phyloP scores from a whole-genome alignment of 495 filamentous ascomycete genomes.

The Penicillium silybi region DNA sequence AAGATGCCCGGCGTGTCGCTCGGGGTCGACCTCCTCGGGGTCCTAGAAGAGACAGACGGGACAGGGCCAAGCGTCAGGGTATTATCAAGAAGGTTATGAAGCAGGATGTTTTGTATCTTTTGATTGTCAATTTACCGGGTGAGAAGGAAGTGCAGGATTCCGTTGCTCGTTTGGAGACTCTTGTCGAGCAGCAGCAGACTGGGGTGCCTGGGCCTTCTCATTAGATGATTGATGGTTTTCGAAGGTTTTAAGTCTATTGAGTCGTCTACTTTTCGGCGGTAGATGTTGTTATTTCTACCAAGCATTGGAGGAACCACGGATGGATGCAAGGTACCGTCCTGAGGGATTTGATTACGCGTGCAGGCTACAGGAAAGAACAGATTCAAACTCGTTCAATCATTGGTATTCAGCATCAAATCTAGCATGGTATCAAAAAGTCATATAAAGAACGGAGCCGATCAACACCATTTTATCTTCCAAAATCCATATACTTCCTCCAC shows the following conservation, averaged over 20 bases:
- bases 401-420: not conserved
- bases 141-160: constrained; percentile 6
- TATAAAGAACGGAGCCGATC: not conserved
- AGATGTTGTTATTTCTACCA: no score
- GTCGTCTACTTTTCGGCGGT: no score
- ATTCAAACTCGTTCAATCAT: not conserved
- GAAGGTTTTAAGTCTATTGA: no score
- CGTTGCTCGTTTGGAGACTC: constrained; percentile 3
- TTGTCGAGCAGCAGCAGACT: not conserved
- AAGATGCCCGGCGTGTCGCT: constrained; percentile 6
- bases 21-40: not conserved
- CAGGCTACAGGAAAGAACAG: not conserved
- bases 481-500: not conserved
- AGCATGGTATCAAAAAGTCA: not conserved
- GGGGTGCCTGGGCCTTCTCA: not conserved
- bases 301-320: no score
- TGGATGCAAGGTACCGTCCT: no score
- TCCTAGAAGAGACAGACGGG: constrained; percentile 4
- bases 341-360: no score
- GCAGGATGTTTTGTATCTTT: constrained; percentile 6
- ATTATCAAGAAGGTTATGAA: constrained; percentile 8
- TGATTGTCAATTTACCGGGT: constrained; percentile 4
- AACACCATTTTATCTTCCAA: not conserved
- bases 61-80: not conserved
- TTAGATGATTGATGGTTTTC: not conserved